Evolutionary conservation across 495 filamentous ascomycete genomes (phyloP).

Genomic region (Penicillium odoratum): DNA sequence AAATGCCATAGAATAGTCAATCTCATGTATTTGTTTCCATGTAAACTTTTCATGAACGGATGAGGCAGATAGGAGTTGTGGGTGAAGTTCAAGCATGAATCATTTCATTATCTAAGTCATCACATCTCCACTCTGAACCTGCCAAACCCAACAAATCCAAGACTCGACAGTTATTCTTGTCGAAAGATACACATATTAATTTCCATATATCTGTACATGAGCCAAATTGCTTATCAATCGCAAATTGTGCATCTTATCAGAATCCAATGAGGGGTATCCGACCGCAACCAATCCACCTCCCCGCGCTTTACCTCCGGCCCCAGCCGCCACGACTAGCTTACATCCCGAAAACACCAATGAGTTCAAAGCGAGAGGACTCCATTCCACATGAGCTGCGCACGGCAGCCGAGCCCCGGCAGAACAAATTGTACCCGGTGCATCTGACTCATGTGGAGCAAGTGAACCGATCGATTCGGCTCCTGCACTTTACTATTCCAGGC

Average conservation of each 20-base stretch:
- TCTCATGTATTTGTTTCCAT: neutral
- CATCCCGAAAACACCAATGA: slow-evolving; percentile 26
- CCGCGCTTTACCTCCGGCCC: slow-evolving; percentile 8
- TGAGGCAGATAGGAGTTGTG: neutral
- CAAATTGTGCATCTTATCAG: neutral
- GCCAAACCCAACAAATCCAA: neutral
- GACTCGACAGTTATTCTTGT: neutral
- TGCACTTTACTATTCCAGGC: slow-evolving; percentile 42
- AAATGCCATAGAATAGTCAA: neutral
- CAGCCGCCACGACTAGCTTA: neutral
- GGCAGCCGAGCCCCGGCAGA: slow-evolving; percentile 66
- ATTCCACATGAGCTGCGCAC: slow-evolving; percentile 65
- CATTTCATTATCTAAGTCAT: neutral
- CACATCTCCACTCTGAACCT: neutral
- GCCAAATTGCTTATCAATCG: neutral
- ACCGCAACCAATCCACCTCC: slow-evolving; percentile 14
- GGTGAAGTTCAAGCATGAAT: neutral
- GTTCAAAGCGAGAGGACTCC: slow-evolving; percentile 33
- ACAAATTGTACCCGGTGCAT: slow-evolving; percentile 50
- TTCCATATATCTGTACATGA: neutral
- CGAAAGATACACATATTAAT: neutral
- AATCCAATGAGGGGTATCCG: slow-evolving; percentile 19
- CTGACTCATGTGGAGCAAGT: slow-evolving; percentile 49
- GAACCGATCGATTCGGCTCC: slow-evolving; percentile 50
- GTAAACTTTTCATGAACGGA: neutral